Base-by-base conservation (phyloP, 257 asterid genomes). In the Capsicum baccatum region DNA sequence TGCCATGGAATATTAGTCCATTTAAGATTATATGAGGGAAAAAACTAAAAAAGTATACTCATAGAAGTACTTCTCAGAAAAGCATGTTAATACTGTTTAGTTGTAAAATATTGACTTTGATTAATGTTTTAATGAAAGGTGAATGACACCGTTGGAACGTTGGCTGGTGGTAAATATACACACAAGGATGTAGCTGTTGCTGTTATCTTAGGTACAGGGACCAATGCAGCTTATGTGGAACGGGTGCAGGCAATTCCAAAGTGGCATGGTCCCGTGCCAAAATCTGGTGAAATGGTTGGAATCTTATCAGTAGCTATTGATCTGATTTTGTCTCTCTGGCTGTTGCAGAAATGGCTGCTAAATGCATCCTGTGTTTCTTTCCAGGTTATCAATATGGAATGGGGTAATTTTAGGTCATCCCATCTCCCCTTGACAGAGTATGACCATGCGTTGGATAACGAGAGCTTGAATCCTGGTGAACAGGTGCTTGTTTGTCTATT, bases 371-470 rank as follows among this genome's bases (percentile, higher is more conserved):
- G 54, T 70, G 58, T 58, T 44, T 13, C 33, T 73, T 16, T 86
- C 82, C 84, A 95, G 99, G 99, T 95, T 85, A 94, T 95, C 89
- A 95, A 95, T 83, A 95, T 94, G 97, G 99, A 95, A 85, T 95
- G 99, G 99, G 99, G 98, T 84, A 95, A 94, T 90, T 95, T 95
- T 90, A 92, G 90, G 89, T 91, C 97, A 19, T 92, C 99, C 6
- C 98, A 95, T 89, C 98, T 95, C 86, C 99, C 99, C 9, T 78
- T 93, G 81, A 93, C 97, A 0, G 97, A 95, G 80, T 94, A 90
- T 58, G 99, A 95, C 90, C 86, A 89, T 52, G 88, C 84, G 12
- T 83, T 95, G 89, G 99, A 95, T 87, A 89, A 80, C 11, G 95
- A 94, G 85, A 94, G 99, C 84, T 86, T 94, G 83, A 95, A 95